Evolutionary conservation across 2,329 filamentous ascomycete species (phyloP).

Genomic region (Apiospora aurea): DNA sequence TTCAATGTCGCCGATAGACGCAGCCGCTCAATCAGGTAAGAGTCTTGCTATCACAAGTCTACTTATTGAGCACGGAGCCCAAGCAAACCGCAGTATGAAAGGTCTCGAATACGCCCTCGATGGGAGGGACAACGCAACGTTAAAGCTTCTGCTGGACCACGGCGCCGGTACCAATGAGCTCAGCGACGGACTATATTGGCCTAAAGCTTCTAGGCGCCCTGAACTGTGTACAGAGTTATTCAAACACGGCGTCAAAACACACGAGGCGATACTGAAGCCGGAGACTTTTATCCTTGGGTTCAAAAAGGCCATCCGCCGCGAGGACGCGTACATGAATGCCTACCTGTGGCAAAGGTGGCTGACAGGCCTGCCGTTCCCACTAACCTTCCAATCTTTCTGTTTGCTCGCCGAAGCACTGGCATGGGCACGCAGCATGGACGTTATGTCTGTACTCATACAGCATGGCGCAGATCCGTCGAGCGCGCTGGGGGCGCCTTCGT

Average conservation of each 20-base stretch:
- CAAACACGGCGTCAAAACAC: neutral
- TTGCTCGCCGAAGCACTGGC: neutral
- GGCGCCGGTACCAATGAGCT: neutral
- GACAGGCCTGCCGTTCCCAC: neutral
- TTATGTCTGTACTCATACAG: neutral
- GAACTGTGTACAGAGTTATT: neutral
- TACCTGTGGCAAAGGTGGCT: neutral
- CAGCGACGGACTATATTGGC: neutral
- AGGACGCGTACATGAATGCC: neutral
- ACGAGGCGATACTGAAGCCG: neutral
- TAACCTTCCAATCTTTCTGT: neutral
- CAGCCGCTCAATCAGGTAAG: neutral
- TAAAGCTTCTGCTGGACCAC: neutral
- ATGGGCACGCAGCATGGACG: neutral
- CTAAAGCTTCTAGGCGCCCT: neutral
- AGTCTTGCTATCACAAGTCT: neutral
- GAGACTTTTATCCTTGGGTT: neutral
- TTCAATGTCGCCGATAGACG: neutral
- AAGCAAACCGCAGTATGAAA: neutral
- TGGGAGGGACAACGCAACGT: neutral
- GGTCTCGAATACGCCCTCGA: neutral
- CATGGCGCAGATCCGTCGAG: neutral
- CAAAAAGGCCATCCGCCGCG: neutral
- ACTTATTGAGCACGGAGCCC: neutral
- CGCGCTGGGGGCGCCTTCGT: neutral